Base-by-base conservation (phyloP, 208 protist species). In the Leptomonas seymouri region DNA sequence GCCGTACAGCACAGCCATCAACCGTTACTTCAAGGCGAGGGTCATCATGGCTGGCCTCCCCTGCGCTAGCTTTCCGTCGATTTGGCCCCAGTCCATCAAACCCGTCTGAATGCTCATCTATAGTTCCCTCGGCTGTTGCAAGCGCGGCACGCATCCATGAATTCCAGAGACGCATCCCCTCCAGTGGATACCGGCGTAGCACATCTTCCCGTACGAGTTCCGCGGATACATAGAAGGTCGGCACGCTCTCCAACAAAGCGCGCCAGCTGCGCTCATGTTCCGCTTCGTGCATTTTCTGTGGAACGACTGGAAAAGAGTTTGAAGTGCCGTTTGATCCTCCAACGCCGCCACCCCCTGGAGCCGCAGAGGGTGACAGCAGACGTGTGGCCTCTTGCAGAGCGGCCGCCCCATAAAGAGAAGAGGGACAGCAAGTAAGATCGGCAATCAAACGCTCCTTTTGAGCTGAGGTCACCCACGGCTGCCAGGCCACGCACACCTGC, bases 401-500 rank as follows among this genome's bases (percentile, higher is more conserved):
- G 18, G 27, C 9, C 20, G 51, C 14, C 8, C 28, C 23, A 12
- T 41, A 20, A 7, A 2, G 23, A 39, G 30, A 31, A 57, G 51
- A 5, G 16, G 49, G 7, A 4, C 5, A n/a, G n/a, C 18, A 25
- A 39, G 34, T 50, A 20, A 3, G 28, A 39, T 1, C 27, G 4
- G 62, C 39, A 34, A 61, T 36, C 16, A 57, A 54, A 11, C 63
- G 46, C 23, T 50, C 30, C 20, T 25, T 50, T 20, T 66, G 63
- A 0, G 45, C 25, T 0, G 44, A 1, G 12, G 39, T 45, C 14
- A 76, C 45, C 71, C 71, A 70, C 46, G 63, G 71, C 44, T 66
- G 62, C 71, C 61, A 76, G 30, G 71, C 59, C 3, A 76, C 71
- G 41, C 27, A 39, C 28, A 46, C 49, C 30, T 71, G 7, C 6